Evolutionary conservation across 1,139 yeast species (phyloP).

Genomic region (Meyerozyma guilliermondii): DNA sequence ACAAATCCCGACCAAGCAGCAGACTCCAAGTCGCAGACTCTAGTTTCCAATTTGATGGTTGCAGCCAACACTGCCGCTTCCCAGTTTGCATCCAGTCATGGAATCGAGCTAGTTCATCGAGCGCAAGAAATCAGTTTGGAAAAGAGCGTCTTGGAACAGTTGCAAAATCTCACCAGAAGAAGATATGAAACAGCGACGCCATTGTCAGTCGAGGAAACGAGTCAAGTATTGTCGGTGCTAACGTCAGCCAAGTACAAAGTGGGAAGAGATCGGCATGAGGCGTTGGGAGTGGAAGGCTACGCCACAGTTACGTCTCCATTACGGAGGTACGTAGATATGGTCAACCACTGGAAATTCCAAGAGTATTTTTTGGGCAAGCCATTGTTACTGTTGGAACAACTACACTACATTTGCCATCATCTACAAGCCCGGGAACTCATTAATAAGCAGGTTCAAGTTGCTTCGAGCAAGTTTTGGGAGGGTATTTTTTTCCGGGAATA

Average conservation of each 20-base stretch:
- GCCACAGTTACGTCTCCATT: conserved; percentile 86
- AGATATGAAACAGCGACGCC: conserved; percentile 14
- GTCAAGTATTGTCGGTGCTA: conserved; percentile 18
- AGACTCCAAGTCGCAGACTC: conserved; percentile 38
- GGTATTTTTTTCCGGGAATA: conserved; percentile 32
- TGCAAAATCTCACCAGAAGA: conserved; percentile 29
- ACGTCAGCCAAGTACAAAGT: conserved; percentile 30
- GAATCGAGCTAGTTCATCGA: conserved; percentile 55
- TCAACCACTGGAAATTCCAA: conserved; percentile 64
- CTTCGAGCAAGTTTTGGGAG: conserved; percentile 34
- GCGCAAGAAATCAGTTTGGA: conserved; percentile 29
- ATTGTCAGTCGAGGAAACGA: conserved; percentile 14
- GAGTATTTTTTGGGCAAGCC: conserved; percentile 14
- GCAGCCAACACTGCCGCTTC: conserved; percentile 67
- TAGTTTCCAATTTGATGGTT: conserved; percentile 84
- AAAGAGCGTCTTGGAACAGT: conserved; percentile 29
- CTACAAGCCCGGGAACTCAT: conserved; percentile 28
- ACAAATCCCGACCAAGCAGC: conserved; percentile 14
- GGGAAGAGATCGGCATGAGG: conserved; percentile 46
- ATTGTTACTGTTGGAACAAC: conserved; percentile 6
- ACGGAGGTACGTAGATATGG: conserved; percentile 76
- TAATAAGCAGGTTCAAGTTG: conserved; percentile 19
- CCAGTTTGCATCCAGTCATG: conserved; percentile 34
- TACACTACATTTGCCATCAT: conserved; percentile 21
- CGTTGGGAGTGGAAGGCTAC: conserved; percentile 61